Base-by-base conservation (phyloP, 106 monocot genomes). In the Hemerocallis citrina region DNA sequence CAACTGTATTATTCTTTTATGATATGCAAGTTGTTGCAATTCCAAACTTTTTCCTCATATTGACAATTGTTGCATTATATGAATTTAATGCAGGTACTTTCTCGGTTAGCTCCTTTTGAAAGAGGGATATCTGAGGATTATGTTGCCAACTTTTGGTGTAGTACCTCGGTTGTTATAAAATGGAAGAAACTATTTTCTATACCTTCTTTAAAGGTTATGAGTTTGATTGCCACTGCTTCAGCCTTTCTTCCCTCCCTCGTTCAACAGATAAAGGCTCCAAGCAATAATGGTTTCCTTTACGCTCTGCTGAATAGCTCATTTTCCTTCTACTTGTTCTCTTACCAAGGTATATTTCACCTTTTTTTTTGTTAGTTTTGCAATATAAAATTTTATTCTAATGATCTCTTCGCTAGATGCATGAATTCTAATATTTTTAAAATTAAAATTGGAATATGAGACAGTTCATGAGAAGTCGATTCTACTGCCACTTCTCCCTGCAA, bases 391-490 rank as follows among this genome's bases (percentile, higher is more conserved):
- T 36, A 34, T 32, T 52, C 31, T 62, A 22, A 29, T 77, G 65
- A 25, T 54, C n/a, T 54, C 9, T 46, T 36, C 31, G 2, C 29
- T 20, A 16, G 3, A 9, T 41, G 44, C 20, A 21, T 29, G 23
- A 19, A 20, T 34, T n/a, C 37, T 22, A 62, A 63, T 40, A 42
- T 48, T 24, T 19, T 52, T 9, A 22, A 29, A n/a, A 29, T 55
- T 30, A n/a, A 54, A n/a, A 31, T 31, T 28, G 2, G n/a, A 52
- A 51, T 45, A 30, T 17, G n/a, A 31, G 28, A 28, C 86, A 96
- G 98, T 98, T 55, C 91, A 98, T 52, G 92, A 98, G 76, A 98
- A 98, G 62, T 98, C 91, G 22, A 88, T 98, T 55, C 65, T 92
- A 64, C 75, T 98, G 28, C 92, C 92, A 71, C 81, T 98, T 70